These are phyloP conservation scores for Pseudogymnoascus sp. DNA, from an alignment of 2,329 filamentous ascomycete genomes.

Conservation along the genomic window DNA sequence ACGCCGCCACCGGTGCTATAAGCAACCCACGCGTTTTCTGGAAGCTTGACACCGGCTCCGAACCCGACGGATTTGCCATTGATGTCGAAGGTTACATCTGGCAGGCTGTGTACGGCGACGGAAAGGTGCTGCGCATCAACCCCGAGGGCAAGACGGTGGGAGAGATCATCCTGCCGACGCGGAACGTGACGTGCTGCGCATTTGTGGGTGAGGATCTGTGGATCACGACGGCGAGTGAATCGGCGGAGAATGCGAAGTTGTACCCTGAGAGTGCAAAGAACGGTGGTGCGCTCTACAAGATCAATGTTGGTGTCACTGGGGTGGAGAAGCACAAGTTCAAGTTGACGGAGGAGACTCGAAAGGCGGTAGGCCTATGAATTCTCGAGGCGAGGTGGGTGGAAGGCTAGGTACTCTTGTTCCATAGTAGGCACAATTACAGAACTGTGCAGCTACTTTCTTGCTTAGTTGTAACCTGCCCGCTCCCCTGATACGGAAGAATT, in stretches of 20 bases:
- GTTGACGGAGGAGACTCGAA: slow-evolving; percentile 17
- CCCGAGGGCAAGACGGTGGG: slow-evolving; percentile 64
- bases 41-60: slow-evolving; percentile 51
- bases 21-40: slow-evolving; percentile 61
- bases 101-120: slow-evolving; percentile 77
- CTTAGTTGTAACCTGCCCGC: background rate
- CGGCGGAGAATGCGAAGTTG: slow-evolving; percentile 49
- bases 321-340: slow-evolving; percentile 58
- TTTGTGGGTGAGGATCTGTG: slow-evolving; percentile 70
- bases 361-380: slow-evolving; percentile 1
- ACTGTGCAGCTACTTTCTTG: background rate
- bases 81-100: slow-evolving; percentile 82
- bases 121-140: slow-evolving; percentile 63
- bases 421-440: background rate
- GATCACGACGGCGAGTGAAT: slow-evolving; percentile 66
- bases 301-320: slow-evolving; percentile 68
- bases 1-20: slow-evolving; percentile 54
- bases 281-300: slow-evolving; percentile 65
- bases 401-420: background rate
- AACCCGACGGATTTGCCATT: slow-evolving; percentile 78
- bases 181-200: slow-evolving; percentile 71
- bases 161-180: slow-evolving; percentile 68
- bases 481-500: background rate
- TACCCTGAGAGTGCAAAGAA: slow-evolving; percentile 55
- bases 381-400: background rate